These are phyloP conservation scores for Rosa hybrid DNA, from an alignment of 331 rosid genomes.

Conservation along the genomic window DNA sequence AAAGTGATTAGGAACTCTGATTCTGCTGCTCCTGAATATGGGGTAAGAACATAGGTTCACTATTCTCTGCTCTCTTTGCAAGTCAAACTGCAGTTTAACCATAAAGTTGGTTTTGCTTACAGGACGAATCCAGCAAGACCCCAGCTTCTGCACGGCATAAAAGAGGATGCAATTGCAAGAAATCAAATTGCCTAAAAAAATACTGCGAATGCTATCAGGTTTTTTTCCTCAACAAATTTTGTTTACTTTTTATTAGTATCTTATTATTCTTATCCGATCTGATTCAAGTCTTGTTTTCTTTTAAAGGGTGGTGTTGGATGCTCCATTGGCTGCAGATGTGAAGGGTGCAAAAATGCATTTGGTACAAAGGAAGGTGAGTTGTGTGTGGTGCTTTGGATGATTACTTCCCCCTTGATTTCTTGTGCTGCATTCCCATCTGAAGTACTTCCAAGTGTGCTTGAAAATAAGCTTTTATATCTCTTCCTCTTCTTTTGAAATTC, in stretches of 20 bases:
- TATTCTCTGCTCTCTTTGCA: neutral
- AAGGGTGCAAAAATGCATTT: constrained; percentile 78
- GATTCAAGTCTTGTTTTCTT: constrained; percentile 37
- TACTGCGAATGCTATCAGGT: constrained; percentile 97
- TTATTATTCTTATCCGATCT: constrained; percentile 19
- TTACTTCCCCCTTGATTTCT: constrained; percentile 14
- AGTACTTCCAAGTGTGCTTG: neutral
- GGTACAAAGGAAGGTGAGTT: constrained; percentile 89
- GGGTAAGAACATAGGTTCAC: constrained; percentile 48
- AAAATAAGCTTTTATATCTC: neutral
- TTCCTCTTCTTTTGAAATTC: constrained; percentile 27
- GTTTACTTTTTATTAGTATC: constrained; percentile 13
- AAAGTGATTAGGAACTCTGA: constrained; percentile 77
- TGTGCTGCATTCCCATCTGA: constrained; percentile 2
- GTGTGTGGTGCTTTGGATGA: neutral
- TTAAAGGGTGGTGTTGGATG: constrained; percentile 91
- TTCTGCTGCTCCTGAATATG: constrained; percentile 53
- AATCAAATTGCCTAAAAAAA: constrained; percentile 81
- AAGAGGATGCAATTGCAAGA: constrained; percentile 96
- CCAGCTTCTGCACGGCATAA: constrained; percentile 87
- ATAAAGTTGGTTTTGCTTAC: constrained; percentile 26
- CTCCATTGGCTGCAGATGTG: constrained; percentile 83
- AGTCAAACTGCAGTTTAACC: constrained; percentile 18
- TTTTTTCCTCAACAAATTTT: constrained; percentile 21
- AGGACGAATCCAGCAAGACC: constrained; percentile 84